Evolutionary conservation across 169 alveolate species (phyloP).

Genomic region (Plasmodium falciparum): DNA sequence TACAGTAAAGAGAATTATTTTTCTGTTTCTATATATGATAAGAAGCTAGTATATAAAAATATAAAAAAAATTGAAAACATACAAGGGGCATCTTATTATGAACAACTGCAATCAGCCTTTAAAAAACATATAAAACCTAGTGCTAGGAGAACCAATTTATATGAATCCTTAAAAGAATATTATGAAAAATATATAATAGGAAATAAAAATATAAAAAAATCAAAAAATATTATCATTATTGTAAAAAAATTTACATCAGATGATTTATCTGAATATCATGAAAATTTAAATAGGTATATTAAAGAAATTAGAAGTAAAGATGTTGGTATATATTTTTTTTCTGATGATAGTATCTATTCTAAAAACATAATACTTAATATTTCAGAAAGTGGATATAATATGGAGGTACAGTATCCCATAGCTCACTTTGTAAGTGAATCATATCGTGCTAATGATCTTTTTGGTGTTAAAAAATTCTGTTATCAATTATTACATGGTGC

Average conservation of each 20-base stretch:
- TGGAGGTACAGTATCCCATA: slow-evolving; percentile 7
- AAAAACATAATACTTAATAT: neutral
- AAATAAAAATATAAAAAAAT: neutral
- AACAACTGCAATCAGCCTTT: neutral
- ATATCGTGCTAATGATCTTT: neutral
- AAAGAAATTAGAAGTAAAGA: slow-evolving; percentile 48
- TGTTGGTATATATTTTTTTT: slow-evolving; percentile 25
- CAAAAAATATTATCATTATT: slow-evolving; percentile 34
- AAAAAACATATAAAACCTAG: neutral
- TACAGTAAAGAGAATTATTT: neutral
- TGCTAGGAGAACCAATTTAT: slow-evolving; percentile 11
- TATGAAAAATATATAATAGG: slow-evolving; percentile 40
- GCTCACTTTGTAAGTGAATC: slow-evolving; percentile 9
- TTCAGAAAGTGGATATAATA: slow-evolving; percentile 21
- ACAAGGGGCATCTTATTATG: neutral
- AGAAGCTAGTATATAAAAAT: slow-evolving; percentile 32
- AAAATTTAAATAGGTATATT: slow-evolving; percentile 38
- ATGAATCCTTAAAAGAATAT: slow-evolving; percentile 26
- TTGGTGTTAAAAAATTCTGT: slow-evolving; percentile 40
- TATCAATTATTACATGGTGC: slow-evolving; percentile 54
- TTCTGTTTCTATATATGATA: slow-evolving; percentile 20
- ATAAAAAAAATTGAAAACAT: neutral
- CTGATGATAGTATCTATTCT: slow-evolving; percentile 3
- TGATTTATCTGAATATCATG: slow-evolving; percentile 31
- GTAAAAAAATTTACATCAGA: neutral